Evolutionary conservation across 2,329 filamentous ascomycete species (phyloP).

Genomic region (Beauveria varroae): DNA sequence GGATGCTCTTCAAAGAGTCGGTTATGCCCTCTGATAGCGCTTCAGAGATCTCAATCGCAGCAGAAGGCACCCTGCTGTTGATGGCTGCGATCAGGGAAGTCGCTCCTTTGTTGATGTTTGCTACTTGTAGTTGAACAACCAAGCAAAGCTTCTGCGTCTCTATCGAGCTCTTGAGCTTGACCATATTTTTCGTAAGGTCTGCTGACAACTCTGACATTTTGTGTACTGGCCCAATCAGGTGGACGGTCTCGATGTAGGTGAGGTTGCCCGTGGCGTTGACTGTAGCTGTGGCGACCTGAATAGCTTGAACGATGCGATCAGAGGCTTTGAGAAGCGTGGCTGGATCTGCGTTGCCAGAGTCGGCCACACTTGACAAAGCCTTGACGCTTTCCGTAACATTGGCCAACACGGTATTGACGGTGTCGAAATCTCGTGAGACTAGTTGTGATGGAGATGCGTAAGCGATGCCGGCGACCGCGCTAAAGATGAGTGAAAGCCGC

Average conservation of each 20-base stretch:
- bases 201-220: background rate
- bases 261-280: background rate
- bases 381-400: background rate
- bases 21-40: constrained; percentile 6
- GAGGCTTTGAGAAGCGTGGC: constrained; percentile 2
- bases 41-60: background rate
- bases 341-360: background rate
- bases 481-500: background rate
- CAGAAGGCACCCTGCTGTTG: background rate
- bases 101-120: background rate
- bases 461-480: background rate
- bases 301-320: background rate
- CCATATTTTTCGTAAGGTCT: background rate
- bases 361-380: background rate
- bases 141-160: constrained; percentile 19
- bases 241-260: constrained; percentile 4
- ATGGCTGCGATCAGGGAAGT: background rate
- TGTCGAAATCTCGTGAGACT: background rate
- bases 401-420: background rate
- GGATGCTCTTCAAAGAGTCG: background rate
- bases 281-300: background rate
- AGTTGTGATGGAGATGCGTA: background rate
- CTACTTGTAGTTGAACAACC: constrained; percentile 13
- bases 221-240: constrained; percentile 4
- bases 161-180: constrained; percentile 15